Evolutionary conservation across 1,139 yeast genomes (phyloP), one percentile per base, ranked within the genome.

Genomic region (Taphrina communis): DNA sequence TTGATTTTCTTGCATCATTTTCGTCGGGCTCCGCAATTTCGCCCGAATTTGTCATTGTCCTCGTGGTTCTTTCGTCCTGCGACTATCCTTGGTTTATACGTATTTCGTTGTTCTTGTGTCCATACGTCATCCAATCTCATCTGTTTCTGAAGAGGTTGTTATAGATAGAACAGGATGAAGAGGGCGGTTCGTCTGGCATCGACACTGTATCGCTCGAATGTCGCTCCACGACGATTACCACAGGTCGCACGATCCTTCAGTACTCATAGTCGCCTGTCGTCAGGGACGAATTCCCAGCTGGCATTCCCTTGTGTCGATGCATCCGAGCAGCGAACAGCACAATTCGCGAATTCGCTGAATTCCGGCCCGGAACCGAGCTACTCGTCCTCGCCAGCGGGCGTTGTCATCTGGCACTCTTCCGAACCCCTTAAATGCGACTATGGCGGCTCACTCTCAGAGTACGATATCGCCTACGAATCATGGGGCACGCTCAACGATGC

Each of bases 231-330:
- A 6, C 14, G n/a, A 1, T 1, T 21, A 8, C 48, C 48, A 7
- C 6, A 2, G n/a, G 48, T 8, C 12, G 11, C 19, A 19, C 35
- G 36, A 11, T 50, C 53, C 2, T 50, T 50, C 36, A 21, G n/a
- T 35, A 50, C 36, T 2, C 19, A 21, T 3, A 53, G 17, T 6
- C 58, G 14, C 12, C 19, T 53, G 19, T 42, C n/a, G 38, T 63
- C 67, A 42, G 67, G 67, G 17, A 65, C 87, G 14, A 87, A 87
- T 73, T 89, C 90, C 1, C 90, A 83, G 71, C 81, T 90, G 83
- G 79, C 87, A 1, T 93, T 92, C 76, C 97, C 97, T 1, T 92
- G 97, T 76, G 81, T 92, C 56, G 97, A 93, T 77, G 86, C 83
- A 73, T 80, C 88, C 51, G 96, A 91, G 73, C 80, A 83, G n/a